These are phyloP conservation scores for Lycium barbarum DNA, from an alignment of 257 asterid genomes.

Conservation along the genomic window DNA sequence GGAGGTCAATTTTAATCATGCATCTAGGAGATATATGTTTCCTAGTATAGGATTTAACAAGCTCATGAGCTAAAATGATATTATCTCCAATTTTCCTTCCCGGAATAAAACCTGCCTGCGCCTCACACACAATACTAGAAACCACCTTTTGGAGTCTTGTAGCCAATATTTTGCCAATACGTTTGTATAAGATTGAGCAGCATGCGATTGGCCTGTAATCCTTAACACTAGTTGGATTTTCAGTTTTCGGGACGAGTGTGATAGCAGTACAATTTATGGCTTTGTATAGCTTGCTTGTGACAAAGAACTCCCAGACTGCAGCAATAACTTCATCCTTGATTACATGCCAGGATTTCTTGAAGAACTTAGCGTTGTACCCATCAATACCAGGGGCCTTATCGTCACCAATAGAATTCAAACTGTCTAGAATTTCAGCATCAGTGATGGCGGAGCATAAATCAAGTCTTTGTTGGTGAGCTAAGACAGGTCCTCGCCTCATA, in stretches of 20 bases:
- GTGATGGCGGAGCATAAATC: neutral
- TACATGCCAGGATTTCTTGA: neutral
- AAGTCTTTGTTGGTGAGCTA: neutral
- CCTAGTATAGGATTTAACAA: neutral
- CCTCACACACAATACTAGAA: no score
- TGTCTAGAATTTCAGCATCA: neutral
- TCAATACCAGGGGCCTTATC: neutral
- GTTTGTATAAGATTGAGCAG: no score
- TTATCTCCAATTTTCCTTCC: neutral
- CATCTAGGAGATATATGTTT: neutral
- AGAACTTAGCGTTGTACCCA: neutral
- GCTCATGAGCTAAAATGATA: neutral
- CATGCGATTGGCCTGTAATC: no score
- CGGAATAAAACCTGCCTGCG: neutral
- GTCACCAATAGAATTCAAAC: neutral
- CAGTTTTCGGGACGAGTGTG: neutral
- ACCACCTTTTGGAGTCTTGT: no score
- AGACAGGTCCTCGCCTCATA: neutral
- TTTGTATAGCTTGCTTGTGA: accelerated
- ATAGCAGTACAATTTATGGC: neutral
- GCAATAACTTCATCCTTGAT: neutral
- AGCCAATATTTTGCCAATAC: no score
- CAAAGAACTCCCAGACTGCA: neutral
- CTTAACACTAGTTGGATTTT: no score
- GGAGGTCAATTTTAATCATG: neutral